Evolutionary conservation across 2,329 filamentous ascomycete genomes (phyloP), one percentile per base, ranked within the genome.

Genomic region (Fusarium luffae): DNA sequence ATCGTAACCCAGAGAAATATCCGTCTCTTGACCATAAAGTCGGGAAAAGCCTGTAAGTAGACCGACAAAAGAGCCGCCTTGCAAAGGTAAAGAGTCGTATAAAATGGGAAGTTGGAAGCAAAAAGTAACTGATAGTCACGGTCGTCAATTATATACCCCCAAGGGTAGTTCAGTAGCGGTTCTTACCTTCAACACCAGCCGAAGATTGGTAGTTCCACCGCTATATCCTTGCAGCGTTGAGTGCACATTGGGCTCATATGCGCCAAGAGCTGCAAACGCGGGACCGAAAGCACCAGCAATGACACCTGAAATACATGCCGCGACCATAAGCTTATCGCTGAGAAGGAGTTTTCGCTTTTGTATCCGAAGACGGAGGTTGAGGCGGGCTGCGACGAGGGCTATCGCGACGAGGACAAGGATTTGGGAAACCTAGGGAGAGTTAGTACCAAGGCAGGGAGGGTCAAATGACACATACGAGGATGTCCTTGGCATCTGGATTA

Each of bases 51-150:
- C 6, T 72, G 70, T 2, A 69, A 7, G 13, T 71, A 72, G 0
- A 71, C 67, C 0, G 67, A 63, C 3, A 73, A 42, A 0, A 74
- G 54, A 1, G 68, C 72, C 16, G 70, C 72, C 5, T 73, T 74
- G 25, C 65, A 73, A 0, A 74, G 19, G n/a, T 74, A 74, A 4
- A 74, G 51, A 0, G 72, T 74, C 1, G 72, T 71, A 11, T 70
- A 74, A 7, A 73, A 74, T 0, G 72, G 72, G 7, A 74, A 64
- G 0, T 49, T 60, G 7, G 25, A 37, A 4, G 46, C 56, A 4
- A 69, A 74, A 0, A 73, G 64, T 8, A 74, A 27, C 70, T 74
- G 14, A 12, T 0, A 66, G 52, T 4, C 8, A 1, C 2, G 2
- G 4, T 7, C 8, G 5, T 8, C 1, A 1, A 6, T 4, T 2